phyloP scores from a whole-genome alignment of 1,284 basidiomycete genomes.

The Pulveroboletus sp. region DNA sequence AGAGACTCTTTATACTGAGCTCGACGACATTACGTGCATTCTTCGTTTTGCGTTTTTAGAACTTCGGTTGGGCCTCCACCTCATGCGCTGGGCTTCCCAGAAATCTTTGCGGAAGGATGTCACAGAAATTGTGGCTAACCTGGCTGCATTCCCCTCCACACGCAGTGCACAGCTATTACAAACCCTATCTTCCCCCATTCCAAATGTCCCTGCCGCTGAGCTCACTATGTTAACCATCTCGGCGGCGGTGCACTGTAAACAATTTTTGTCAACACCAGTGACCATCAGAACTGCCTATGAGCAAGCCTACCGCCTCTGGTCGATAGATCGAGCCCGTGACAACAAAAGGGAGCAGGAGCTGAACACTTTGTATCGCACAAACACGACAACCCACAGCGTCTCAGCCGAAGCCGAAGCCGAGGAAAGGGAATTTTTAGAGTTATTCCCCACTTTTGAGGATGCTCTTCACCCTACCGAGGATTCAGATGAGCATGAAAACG shows the following conservation, averaged over 20 bases:
- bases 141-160: slow-evolving; percentile 57
- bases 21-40: slow-evolving; percentile 68
- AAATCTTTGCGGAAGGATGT: slow-evolving; percentile 9
- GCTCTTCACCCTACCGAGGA: slow-evolving; percentile 39
- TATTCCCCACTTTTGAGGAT: slow-evolving; percentile 86
- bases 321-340: slow-evolving; percentile 72
- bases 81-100: slow-evolving; percentile 36
- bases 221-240: slow-evolving; percentile 51
- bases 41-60: slow-evolving; percentile 65
- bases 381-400: slow-evolving; percentile 54
- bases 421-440: slow-evolving; percentile 73
- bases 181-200: slow-evolving; percentile 1
- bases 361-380: slow-evolving; percentile 78
- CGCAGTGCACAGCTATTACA: slow-evolving; percentile 39
- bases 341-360: slow-evolving; percentile 63
- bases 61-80: slow-evolving; percentile 73
- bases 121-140: slow-evolving; percentile 26
- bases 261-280: slow-evolving; percentile 28
- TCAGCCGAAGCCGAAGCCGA: slow-evolving; percentile 73
- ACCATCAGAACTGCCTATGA: slow-evolving; percentile 59
- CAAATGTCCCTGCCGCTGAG: slow-evolving; percentile 26
- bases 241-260: slow-evolving; percentile 37
- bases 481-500: slow-evolving; percentile 6
- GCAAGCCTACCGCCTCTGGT: slow-evolving; percentile 78
- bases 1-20: slow-evolving; percentile 53